These are phyloP conservation scores for Obelidium mucronatum DNA, from an alignment of 192 early-diverging fungal species.

Conservation along the genomic window DNA sequence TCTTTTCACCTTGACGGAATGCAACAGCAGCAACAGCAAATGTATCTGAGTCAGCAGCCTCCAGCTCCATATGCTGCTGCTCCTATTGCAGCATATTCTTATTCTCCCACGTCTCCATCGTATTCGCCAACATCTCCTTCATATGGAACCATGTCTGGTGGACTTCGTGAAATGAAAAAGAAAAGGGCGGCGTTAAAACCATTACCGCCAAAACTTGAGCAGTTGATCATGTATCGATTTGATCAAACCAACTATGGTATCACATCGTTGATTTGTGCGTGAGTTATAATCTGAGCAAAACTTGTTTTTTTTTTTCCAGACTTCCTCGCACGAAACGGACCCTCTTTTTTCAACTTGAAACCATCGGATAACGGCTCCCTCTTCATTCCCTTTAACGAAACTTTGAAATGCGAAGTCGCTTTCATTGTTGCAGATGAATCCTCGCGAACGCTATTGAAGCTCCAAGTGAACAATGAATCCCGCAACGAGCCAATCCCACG, in stretches of 20 bases:
- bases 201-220: neutral
- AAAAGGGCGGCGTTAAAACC: constrained; percentile 6
- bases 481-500: neutral
- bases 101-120: too few species aligned
- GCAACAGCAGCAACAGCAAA: too few species aligned
- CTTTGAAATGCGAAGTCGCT: constrained; percentile 9
- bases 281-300: neutral
- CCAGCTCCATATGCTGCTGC: too few species aligned
- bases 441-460: neutral
- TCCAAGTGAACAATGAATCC: neutral
- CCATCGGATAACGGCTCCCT: neutral
- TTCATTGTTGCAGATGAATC: constrained; percentile 20
- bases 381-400: constrained; percentile 18
- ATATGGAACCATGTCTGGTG: neutral
- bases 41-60: too few species aligned
- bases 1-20: too few species aligned
- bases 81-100: too few species aligned
- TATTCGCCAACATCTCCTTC: too few species aligned
- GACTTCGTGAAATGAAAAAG: neutral
- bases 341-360: constrained; percentile 29
- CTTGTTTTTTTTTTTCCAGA: neutral
- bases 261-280: constrained; percentile 7
- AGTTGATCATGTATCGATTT: neutral
- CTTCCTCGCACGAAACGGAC: constrained; percentile 24
- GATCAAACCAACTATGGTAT: constrained; percentile 33